A percentile compares a stretch with the other conserved stretches of the same genome.
phyloP scores from a whole-genome alignment of 1,139 yeast species.

The Debaryomyces robertsiae region DNA sequence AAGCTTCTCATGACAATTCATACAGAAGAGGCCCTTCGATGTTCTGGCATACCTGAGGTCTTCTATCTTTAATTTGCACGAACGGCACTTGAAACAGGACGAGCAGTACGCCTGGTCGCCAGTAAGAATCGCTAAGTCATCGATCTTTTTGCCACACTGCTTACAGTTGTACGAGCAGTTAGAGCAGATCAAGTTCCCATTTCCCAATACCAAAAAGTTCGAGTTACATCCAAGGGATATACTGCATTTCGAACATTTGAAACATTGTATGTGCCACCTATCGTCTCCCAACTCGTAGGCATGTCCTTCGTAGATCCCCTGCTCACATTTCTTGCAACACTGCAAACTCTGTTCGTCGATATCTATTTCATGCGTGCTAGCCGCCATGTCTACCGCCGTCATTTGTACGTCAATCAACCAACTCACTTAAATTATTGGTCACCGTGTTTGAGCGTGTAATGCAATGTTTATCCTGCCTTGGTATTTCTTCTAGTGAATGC shows the following conservation, averaged over 20 bases:
- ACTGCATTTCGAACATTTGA: conserved; percentile 83
- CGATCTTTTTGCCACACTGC: conserved; percentile 86
- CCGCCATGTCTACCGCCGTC: not conserved
- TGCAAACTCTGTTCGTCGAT: conserved; percentile 22
- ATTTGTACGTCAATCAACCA: not conserved
- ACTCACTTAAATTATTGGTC: not conserved
- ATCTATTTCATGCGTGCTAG: conserved; percentile 4
- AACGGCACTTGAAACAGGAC: conserved; percentile 85
- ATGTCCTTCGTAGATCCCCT: conserved; percentile 68
- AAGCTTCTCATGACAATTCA: conserved; percentile 86
- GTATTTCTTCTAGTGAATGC: not conserved
- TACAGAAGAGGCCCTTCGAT: conserved; percentile 89
- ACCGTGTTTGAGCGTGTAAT: conserved; percentile 5
- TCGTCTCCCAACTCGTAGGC: conserved; percentile 87
- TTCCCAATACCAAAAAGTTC: conserved; percentile 86
- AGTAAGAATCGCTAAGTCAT: conserved; percentile 92
- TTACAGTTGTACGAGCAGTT: conserved; percentile 89
- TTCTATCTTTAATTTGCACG: conserved; percentile 85
- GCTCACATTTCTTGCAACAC: conserved; percentile 45
- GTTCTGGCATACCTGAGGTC: conserved; percentile 93
- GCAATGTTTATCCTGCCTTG: not conserved
- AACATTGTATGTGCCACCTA: conserved; percentile 95
- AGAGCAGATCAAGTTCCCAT: conserved; percentile 88
- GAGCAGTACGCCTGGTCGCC: conserved; percentile 96
- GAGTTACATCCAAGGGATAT: conserved; percentile 81